Evolutionary conservation across 1,139 yeast genomes (phyloP), one percentile per base, ranked within the genome.

Genomic region (Pichia sp.): DNA sequence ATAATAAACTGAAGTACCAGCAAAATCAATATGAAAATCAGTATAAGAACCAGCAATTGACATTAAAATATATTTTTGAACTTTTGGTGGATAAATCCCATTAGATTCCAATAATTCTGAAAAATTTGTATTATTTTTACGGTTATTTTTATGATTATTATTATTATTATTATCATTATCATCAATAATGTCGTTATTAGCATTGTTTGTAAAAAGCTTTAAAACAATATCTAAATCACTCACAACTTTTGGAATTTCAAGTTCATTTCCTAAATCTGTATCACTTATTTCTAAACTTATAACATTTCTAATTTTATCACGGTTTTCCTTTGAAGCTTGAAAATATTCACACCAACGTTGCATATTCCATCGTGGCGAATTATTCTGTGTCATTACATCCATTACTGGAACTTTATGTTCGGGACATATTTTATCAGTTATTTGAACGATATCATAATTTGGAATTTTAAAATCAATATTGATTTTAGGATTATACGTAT

Each of bases 1-100:
- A 62, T 89, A 89, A 61, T 87, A 89, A 5, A 89, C 97, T 0
- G 92, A 84, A 0, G 96, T 86, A 0, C 96, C 97, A 3, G 95
- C 95, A 63, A 89, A 89, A 62, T 89, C 97, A 38, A 89, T 71
- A 60, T 89, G 97, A 63, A 87, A 89, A 59, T 89, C 97, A 0
- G 96, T 89, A 59, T 78, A 89, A 1, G 94, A 80, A 48, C 82
- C 79, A 36, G 71, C 68, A 0, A 87, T 95, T 0, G 95, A 84
- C 96, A 89, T 89, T 33, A 89, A 67, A 52, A 95, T 81, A 58
- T 87, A 89, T 45, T 81, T 77, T n/a, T 89, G 77, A 1, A 89
- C 95, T 55, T 83, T 78, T 1, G 96, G 84, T 42, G 51, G 30
- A 27, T 27, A n/a, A 20, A 47, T 58, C 4, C 41, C 51, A 29